A percentile compares a stretch with the other conserved stretches of the same genome.
These are phyloP conservation scores for Eutrema yunnanense DNA, from an alignment of 345 rosid species.

Conservation along the genomic window DNA sequence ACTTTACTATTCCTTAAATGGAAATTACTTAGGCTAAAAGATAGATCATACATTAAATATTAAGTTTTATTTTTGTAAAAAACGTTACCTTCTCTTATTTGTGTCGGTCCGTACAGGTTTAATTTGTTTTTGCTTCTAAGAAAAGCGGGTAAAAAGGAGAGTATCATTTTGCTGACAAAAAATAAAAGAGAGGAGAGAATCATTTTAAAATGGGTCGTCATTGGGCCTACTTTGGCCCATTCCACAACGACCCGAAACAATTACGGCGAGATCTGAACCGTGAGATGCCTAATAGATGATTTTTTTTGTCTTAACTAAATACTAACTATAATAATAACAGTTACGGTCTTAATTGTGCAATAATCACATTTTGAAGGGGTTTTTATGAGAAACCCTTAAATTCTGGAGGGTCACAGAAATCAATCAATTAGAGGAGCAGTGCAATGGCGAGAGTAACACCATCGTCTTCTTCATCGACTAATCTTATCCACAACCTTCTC, in stretches of 20 bases:
- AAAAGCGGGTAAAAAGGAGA: not conserved
- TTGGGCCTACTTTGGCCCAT: slow-evolving; percentile 11
- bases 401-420: not conserved
- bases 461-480: slow-evolving; percentile 27
- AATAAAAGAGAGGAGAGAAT: not conserved
- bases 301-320: too few relatives aligned
- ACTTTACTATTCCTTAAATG: not conserved
- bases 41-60: too few relatives aligned
- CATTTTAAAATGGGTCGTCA: not conserved
- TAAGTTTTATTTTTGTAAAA: not conserved
- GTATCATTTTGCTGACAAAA: not conserved
- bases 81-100: not conserved
- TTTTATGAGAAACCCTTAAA: not conserved
- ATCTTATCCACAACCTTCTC: slow-evolving; percentile 30
- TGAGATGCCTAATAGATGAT: not conserved
- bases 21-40: not conserved
- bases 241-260: not conserved
- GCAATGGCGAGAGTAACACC: slow-evolving; percentile 24
- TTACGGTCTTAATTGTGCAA: not conserved
- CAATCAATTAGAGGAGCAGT: not conserved
- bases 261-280: not conserved
- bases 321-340: not conserved
- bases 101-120: slow-evolving; percentile 18
- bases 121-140: not conserved
- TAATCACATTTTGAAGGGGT: not conserved